Base-by-base conservation (phyloP, 306 rosid genomes). In the Astragalus membranaceus region DNA sequence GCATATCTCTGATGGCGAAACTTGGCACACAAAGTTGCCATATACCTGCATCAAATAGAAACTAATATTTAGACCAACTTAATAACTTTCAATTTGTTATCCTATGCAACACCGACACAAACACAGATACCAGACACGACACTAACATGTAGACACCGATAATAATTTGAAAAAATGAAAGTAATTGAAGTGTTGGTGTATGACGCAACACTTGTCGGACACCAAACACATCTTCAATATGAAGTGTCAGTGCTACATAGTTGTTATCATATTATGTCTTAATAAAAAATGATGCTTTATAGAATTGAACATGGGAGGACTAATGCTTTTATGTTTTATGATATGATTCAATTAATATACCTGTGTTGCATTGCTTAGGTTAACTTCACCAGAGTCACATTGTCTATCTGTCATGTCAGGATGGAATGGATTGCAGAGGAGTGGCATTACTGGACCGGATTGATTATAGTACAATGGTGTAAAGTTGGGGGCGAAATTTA, bases 381-480 rank as follows among this genome's bases (percentile, higher is more conserved):
- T 56, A 3, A 81, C 85, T 83, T 94, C 99, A 48, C 86, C 74
- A 0, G 83, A 8, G 0, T 41, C 76, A 60, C 97, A 94, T 67
- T 54, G 81, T 26, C 95, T 85, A 49, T 52, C 75, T 0, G 88
- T 70, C 78, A 82, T 78, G 67, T 88, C 77, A 6, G 88, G 57
- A 43, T 80, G 46, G 46, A 84, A 86, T 0, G 97, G 99, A 81
- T 83, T 79, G 84, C 99, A 95, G 52, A 95, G 91, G 41, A 54
- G 69, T 0, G 97, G 99, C 76, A 95, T 39, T 36, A 64, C 11
- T 3, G 92, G 88, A 13, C 99, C 99, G 3, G 96, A 88, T 71
- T 95, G 97, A 32, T 95, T 95, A 73, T 74, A 95, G 66, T 83
- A 79, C 1, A 87, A 26, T 2, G 97, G 89, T 4, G 69, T 58